Evolutionary conservation across 108 stramenopile species (phyloP).

Genomic region (Nitzschia sp.): DNA sequence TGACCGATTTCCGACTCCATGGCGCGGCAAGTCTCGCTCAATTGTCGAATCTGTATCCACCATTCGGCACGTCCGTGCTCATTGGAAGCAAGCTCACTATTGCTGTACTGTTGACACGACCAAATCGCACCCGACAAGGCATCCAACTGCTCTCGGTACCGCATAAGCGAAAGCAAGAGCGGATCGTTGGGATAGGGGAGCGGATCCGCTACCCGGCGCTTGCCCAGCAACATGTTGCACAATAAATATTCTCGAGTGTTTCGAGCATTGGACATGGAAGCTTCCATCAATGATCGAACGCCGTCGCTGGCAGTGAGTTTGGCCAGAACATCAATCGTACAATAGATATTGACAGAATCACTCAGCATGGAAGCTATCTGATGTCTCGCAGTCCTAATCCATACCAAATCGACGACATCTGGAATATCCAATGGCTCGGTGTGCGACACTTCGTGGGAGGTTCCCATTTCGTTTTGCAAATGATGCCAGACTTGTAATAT

Average conservation of each 20-base stretch:
- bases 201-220: neutral
- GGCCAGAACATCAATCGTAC: neutral
- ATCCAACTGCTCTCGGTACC: conserved; percentile 32
- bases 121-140: conserved; percentile 35
- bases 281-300: neutral
- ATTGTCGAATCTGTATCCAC: conserved; percentile 18
- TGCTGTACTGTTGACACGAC: conserved; percentile 31
- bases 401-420: conserved; percentile 26
- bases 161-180: conserved; percentile 14
- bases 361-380: conserved; percentile 18
- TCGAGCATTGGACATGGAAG: conserved; percentile 23
- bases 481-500: neutral
- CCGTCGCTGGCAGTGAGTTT: neutral
- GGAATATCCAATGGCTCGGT: conserved; percentile 12
- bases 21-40: conserved; percentile 17
- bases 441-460: neutral
- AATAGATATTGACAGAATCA: neutral
- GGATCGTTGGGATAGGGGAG: conserved; percentile 8
- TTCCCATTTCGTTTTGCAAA: neutral
- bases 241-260: conserved; percentile 18
- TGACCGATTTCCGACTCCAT: conserved; percentile 22
- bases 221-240: conserved; percentile 17
- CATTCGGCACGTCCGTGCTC: neutral
- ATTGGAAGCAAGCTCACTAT: neutral
- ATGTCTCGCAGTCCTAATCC: conserved; percentile 34